Evolutionary conservation across 176 grass and related monocot genomes (phyloP).

Genomic region (Musa beccarii): DNA sequence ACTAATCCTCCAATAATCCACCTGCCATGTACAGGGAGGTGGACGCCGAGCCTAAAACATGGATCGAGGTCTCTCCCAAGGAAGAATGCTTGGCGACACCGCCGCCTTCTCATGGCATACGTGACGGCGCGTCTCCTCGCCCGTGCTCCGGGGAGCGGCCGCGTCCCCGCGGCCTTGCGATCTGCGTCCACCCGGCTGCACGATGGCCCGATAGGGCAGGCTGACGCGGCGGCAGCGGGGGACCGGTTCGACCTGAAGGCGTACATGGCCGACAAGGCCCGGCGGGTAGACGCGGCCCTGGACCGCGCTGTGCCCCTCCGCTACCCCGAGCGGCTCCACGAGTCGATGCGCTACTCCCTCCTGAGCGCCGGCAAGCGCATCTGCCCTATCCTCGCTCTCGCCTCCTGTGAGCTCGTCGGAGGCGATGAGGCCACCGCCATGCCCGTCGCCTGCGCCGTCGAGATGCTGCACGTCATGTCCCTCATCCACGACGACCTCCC

Average conservation of each 20-base stretch:
- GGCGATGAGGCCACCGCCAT: not conserved
- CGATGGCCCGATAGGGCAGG: too few species aligned
- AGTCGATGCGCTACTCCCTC: constrained; percentile 50
- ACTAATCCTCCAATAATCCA: too few species aligned
- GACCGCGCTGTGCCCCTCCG: constrained; percentile 13
- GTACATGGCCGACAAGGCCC: constrained; percentile 27
- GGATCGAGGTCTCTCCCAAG: too few species aligned
- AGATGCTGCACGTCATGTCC: constrained; percentile 46
- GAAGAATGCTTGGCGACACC: too few species aligned
- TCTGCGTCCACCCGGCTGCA: not conserved
- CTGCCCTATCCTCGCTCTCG: constrained; percentile 32
- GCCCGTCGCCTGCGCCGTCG: constrained; percentile 36
- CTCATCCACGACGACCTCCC: constrained; percentile 57
- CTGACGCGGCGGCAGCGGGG: not conserved
- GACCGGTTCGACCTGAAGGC: constrained; percentile 26
- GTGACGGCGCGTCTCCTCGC: too few species aligned
- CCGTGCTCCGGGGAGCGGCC: not conserved
- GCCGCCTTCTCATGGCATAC: too few species aligned
- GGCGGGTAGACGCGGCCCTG: constrained; percentile 28
- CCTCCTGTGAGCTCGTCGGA: constrained; percentile 45
- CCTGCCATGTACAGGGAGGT: too few species aligned
- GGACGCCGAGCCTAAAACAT: too few species aligned
- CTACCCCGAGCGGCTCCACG: constrained; percentile 5
- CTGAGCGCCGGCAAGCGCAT: constrained; percentile 49
- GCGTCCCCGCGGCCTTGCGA: not conserved